Base-by-base conservation (phyloP, 495 filamentous ascomycete genomes). In the Jackrogersella multiformis region DNA sequence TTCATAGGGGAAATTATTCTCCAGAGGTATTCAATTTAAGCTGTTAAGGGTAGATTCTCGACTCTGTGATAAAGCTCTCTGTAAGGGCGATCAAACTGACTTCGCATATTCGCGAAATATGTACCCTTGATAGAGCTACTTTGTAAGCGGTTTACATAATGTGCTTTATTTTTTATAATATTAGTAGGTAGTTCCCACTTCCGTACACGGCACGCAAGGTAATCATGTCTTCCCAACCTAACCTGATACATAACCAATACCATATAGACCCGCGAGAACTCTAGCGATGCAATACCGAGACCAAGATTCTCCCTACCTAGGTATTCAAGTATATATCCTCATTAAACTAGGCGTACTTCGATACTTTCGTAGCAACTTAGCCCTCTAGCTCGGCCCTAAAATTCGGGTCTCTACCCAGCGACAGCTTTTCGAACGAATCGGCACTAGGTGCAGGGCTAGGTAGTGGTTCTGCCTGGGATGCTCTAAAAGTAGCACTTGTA, bases 301-400 rank as follows among this genome's bases (percentile, higher is more conserved):
- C 23, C 6, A n/a, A 4, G 4, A 26, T 15, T 26, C 10, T 21
- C 10, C 18, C 10, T 20, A 24, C 13, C 2, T 9, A 12, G 6
- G 5, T 12, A 13, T 26, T 24, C 32, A 12, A 13, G 5, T 12
- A 13, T 26, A 46, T 46, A 26, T 26, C 42, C 21, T 16, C 9
- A 46, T 46, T 26, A 26, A 1, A 12, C 21, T 12, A 46, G 18
- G 10, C 5, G 26, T 46, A 30, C 26, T 30, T 30, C 23, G n/a
- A 2, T 7, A 21, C n/a, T n/a, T n/a, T 18, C 15, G 6, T 16
- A 42, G 0, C 20, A 56, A 8, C 45, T 60, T 59, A 70, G 23
- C 68, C 61, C 36, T 66, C 64, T 58, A 65, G 16, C 23, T 74
- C 61, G 8, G 58, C 57, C 30, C 30, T 34, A 34, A 62, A 62